Base-by-base conservation (phyloP, 1,284 basidiomycete genomes). In the Cutaneotrichosporon sp. region DNA sequence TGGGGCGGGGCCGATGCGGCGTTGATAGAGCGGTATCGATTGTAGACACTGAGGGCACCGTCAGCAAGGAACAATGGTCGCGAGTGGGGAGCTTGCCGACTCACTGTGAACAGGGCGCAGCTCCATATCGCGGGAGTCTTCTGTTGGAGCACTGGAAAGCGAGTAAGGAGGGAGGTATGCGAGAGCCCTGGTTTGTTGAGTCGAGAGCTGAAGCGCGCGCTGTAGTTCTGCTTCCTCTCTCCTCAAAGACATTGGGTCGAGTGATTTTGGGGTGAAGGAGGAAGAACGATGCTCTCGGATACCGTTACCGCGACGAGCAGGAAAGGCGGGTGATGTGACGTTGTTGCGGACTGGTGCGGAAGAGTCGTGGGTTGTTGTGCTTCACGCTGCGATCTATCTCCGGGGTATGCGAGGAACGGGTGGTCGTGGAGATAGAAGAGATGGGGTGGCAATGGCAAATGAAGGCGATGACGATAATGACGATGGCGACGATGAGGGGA, bases 201-300 rank as follows among this genome's bases (percentile, higher is more conserved):
- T 69, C 19, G 68, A 70, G 32, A 72, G 60, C 27, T 49, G 43
- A 24, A 72, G 58, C 8, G 59, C 70, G 29, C 61, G 63, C 42
- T 63, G 62, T 22, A 72, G 55, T 49, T 72, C 68, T 16, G 68
- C 66, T 26, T 65, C 65, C 64, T 72, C 70, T 27, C 70, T 52
- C 19, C 70, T 64, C 55, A 49, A 27, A 24, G 56, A 54, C 56
- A 58, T 58, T 32, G 24, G 35, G 38, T 24, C 8, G 22, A n/a
- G 16, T 12, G 10, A 24, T 16, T 9, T 24, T 22, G 38, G 22
- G 7, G 20, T 3, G 20, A 9, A 16, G 37, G 25, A 9, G 22
- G 37, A 24, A 39, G 8, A 5, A 17, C 16, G 20, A 5, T 3
- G 20, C 10, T 17, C 8, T 17, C 34, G n/a, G 34, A 19, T 5